Evolutionary conservation across 441 rosid species (phyloP), one percentile per base, ranked within the genome.

Genomic region (Heliophila coronopifolia): DNA sequence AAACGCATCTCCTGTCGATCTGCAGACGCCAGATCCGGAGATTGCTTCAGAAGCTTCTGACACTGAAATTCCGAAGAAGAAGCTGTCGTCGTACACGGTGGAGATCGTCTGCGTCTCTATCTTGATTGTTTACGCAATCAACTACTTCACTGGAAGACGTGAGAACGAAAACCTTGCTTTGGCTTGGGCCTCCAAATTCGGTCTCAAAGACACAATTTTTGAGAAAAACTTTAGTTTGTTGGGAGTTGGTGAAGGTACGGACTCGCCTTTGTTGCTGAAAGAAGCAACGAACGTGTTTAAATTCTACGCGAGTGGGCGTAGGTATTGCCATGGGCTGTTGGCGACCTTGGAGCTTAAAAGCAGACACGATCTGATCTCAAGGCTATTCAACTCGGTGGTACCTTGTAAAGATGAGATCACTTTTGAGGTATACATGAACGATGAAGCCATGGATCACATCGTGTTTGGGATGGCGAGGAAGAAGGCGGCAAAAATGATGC

Each of bases 271-370:
- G 64, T 49, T 92, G 75, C 65, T 92, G 25, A 92, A 92, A 65
- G 99, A 92, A 74, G 95, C 86, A 31, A 87, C 80, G 63, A 83
- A 69, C 20, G 86, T 92, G 32, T 92, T 92, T 60, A 92, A 92
- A 32, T 88, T 92, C 65, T 92, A 92, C 34, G 99, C 97, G 0
- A 88, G 95, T 7, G 99, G 99, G 13, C 81, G 99, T 5, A 76
- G 99, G 59, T 83, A 74, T 46, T 92, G 99, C 66, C 81, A 79
- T 43, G 97, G 99, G 20, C 14, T 85, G 47, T 36, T 92, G 69
- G 99, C 95, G 3, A 92, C 97, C 0, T 74, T 92, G 86, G 97
- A 92, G 78, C 71, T 92, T 66, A 88, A 85, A 77, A 85, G 95
- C 69, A 78, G 99, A 50, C 97, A 92, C 54, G 99, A 92, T 81